A percentile compares a stretch with the other conserved stretches of the same genome.
These are phyloP conservation scores for Colletotrichum sp. DNA, from an alignment of 2,329 filamentous ascomycete species.

Conservation along the genomic window DNA sequence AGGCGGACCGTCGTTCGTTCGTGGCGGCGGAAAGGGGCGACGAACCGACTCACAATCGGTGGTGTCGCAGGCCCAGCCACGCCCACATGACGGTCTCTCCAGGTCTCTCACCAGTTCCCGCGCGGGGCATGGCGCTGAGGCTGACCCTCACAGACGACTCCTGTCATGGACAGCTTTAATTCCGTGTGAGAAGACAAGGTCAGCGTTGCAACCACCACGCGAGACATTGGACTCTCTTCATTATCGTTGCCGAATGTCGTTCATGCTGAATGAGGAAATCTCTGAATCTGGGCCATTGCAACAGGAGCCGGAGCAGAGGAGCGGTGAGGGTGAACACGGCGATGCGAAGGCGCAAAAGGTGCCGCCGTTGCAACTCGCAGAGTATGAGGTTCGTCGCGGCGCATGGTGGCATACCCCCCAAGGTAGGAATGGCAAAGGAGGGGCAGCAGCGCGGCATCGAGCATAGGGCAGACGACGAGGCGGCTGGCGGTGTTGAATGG, in stretches of 20 bases:
- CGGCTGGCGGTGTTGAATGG: slow-evolving; percentile 1
- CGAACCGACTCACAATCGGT: neutral
- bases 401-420: neutral
- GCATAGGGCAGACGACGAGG: neutral
- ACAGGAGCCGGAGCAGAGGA: neutral
- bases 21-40: neutral
- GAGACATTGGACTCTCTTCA: slow-evolving; percentile 15
- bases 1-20: neutral
- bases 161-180: neutral
- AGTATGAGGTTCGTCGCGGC: slow-evolving; percentile 1
- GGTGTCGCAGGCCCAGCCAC: neutral
- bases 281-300: neutral
- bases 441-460: slow-evolving; percentile 27
- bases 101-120: slow-evolving; percentile 5
- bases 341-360: neutral
- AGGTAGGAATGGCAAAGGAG: neutral
- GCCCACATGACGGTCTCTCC: slow-evolving; percentile 1
- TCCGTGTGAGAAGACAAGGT: neutral
- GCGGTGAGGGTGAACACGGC: slow-evolving; percentile 2
- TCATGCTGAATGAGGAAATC: neutral
- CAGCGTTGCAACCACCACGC: slow-evolving; percentile 20
- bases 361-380: neutral
- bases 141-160: slow-evolving; percentile 7
- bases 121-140: slow-evolving; percentile 11
- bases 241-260: neutral